Evolutionary conservation across 179 eudicot genomes (phyloP), one percentile per base, ranked within the genome.

Genomic region (Sideroxylon spinosum): DNA sequence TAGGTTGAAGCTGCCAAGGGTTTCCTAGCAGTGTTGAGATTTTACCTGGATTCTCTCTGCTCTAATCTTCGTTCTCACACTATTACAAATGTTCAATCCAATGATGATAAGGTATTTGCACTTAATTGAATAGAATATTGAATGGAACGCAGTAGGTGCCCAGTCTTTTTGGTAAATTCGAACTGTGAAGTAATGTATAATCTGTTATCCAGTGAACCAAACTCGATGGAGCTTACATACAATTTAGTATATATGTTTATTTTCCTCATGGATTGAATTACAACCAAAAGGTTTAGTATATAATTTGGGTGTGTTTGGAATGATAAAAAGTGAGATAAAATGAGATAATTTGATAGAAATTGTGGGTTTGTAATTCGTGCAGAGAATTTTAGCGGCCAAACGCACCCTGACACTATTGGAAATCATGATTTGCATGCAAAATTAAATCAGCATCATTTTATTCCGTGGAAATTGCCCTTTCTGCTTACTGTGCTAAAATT

Each of bases 61-160:
- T 89, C 89, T 68, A 93, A 93, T 82, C 93, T 95, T 50, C 99
- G 95, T 65, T 91, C 98, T 73, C 99, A 93, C 81, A 91, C 97
- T 26, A 93, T 91, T 77, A 95, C 97, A 44, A 95, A 93, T 84
- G 99, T 95, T 72, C 98, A 95, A 77, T 93, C 98, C 64, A 91
- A 95, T 84, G 95, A 95, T 81, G 99, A 95, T 75, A 93, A 95
- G 98, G 98, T 95, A 78, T 55, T 32, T 71, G 7, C 74, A 79
- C 64, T 60, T 32, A 64, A 64, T 70, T 66, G 16, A 62, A 60
- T 11, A 69, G 56, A 71, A 73, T 48, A 63, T 52, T 59, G 50
- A 74, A 20, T 57, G 29, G 66, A 67, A 46, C 59, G 48, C 66
- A 26, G 8, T 74, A 73, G 46, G 25, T 57, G 61, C 49, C 2